Base-by-base conservation (phyloP, 1,139 yeast species). In the Blastobotrys ciferrii region DNA sequence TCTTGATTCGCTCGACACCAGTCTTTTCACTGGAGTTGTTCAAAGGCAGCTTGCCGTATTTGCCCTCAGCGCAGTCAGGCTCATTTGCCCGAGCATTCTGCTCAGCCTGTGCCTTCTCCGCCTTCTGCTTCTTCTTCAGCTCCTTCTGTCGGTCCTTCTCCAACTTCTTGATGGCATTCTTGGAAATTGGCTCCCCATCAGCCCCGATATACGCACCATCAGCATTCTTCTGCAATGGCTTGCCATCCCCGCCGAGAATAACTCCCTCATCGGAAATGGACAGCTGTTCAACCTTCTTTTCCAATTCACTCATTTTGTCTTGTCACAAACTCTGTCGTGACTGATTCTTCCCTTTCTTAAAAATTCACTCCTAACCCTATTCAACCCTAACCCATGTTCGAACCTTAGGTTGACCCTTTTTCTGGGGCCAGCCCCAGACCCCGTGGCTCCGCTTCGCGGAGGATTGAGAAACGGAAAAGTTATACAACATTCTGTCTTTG, bases 91-190 rank as follows among this genome's bases (percentile, higher is more conserved):
- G 84, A 58, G 87, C 96, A 48, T 89, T 91, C 70, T 82, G 82
- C 68, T 87, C 96, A 59, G 82, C 81, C 43, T 94, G 96, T 55
- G 87, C 73, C 69, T 87, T 89, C 40, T 85, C 95, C 52, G 92
- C 97, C 64, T 86, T 84, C 69, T 88, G 97, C 36, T 91, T 94
- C 74, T 91, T 91, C 78, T 89, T 89, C 62, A 79, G 82, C 58
- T 87, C 95, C 76, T 92, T 92, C 70, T 88, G 96, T 63, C 81
- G 80, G 69, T 91, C 97, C 68, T 92, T 92, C 67, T 87, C 95
- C 55, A 92, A 79, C 74, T 92, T 92, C 77, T 92, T 92, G 62
- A 92, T 75, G 1, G 96, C 98, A 68, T 89, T 92, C 72, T 92
- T 92, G 54, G 97, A 87, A 61, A 92, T 75, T 46, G 98, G 98